Percentiles rank a stretch among this genome's conserved stretches.
These are phyloP conservation scores for Vigna angularis DNA, from an alignment of 306 rosid species.

Conservation along the genomic window DNA sequence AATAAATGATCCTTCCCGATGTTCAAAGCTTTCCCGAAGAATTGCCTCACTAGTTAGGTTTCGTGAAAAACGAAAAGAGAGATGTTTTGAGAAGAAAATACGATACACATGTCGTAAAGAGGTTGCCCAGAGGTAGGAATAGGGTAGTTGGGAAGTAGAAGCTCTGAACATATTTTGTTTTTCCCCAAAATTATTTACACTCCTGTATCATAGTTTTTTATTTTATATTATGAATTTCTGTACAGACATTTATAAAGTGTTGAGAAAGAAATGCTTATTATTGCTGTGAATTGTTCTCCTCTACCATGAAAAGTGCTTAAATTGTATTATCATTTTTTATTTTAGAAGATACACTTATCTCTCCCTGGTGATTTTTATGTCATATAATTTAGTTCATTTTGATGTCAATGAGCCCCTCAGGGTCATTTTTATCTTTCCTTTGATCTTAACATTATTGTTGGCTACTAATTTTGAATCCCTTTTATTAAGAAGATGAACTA, in stretches of 20 bases:
- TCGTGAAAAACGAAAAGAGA: slow-evolving; percentile 81
- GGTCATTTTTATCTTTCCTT: background rate
- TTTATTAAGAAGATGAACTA: slow-evolving; percentile 4
- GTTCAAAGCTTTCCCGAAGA: slow-evolving; percentile 72
- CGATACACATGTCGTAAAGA: slow-evolving; percentile 76
- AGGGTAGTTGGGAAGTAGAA: slow-evolving; percentile 4
- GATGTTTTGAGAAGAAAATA: slow-evolving; percentile 83
- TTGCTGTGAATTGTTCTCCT: background rate
- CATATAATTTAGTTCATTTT: background rate
- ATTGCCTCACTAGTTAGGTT: slow-evolving; percentile 82
- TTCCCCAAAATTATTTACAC: background rate
- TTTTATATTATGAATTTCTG: slow-evolving; percentile 2
- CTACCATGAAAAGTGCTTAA: background rate
- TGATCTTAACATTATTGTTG: background rate
- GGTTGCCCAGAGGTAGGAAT: slow-evolving; percentile 74
- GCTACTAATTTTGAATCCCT: background rate
- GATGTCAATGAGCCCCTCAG: background rate
- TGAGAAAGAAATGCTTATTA: background rate
- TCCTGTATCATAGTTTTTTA: slow-evolving; percentile 8
- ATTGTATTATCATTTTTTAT: background rate
- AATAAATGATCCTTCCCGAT: slow-evolving; percentile 53
- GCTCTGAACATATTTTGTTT: background rate
- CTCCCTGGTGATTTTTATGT: background rate
- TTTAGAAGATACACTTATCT: background rate
- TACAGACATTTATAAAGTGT: slow-evolving; percentile 19